Conservation (phyloP, 2,329 filamentous ascomycete genomes). For the Ciborinia camelliae region DNA sequence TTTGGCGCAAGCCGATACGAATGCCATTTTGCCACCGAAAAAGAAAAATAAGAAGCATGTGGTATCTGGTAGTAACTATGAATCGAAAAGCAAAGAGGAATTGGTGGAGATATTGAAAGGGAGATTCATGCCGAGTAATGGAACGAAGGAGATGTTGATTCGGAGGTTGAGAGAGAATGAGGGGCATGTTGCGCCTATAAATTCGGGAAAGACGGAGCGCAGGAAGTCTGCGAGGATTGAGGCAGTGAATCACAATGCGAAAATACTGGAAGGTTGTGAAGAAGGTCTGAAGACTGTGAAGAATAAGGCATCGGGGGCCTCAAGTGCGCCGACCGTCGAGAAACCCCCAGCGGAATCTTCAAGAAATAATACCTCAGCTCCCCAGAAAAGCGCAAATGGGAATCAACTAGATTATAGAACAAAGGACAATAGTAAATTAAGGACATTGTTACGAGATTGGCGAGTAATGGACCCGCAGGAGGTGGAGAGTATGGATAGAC, state of each 20-base stretch:
- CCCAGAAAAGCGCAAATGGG: background rate
- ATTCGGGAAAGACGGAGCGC: background rate
- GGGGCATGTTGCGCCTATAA: background rate
- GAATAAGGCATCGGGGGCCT: background rate
- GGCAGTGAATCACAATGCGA: background rate
- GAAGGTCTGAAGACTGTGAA: background rate
- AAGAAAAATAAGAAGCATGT: background rate
- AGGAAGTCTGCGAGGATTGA: slow-evolving; percentile 8
- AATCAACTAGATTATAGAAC: background rate
- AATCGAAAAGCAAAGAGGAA: background rate
- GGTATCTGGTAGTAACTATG: background rate
- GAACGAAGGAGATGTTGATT: slow-evolving; percentile 2
- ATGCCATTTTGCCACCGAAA: background rate
- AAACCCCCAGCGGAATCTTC: background rate
- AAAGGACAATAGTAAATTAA: background rate
- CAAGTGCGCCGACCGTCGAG: background rate
- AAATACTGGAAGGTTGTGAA: background rate
- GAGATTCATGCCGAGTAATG: background rate
- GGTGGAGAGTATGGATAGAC: background rate
- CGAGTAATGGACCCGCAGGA: background rate
- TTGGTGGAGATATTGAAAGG: background rate
- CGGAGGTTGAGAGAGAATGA: background rate
- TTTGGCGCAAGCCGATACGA: background rate
- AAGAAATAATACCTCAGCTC: background rate
- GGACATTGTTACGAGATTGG: background rate